These are phyloP conservation scores for Tylopilus sp. DNA, from an alignment of 768 basidiomycete genomes.

Conservation along the genomic window DNA sequence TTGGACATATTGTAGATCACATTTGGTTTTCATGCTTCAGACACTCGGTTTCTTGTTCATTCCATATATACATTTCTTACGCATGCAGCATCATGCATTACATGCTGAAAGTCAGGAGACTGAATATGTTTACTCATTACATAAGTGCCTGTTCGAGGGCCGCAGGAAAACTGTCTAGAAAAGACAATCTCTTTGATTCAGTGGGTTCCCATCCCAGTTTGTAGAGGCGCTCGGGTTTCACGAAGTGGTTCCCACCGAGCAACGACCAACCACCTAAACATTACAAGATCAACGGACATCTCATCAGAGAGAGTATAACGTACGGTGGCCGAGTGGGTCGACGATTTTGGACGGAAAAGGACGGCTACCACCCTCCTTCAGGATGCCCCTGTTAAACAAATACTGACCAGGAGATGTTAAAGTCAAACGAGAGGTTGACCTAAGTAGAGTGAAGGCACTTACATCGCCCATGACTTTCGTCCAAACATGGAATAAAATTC, in stretches of 20 bases:
- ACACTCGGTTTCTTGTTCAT: constrained; percentile 1
- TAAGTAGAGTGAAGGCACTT: constrained; percentile 12
- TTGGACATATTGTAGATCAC: constrained; percentile 2
- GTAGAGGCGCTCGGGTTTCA: constrained; percentile 33
- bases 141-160: constrained; percentile 29
- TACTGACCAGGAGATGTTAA: constrained; percentile 18
- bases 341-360: constrained; percentile 33
- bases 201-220: constrained; percentile 40
- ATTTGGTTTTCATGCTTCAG: not conserved
- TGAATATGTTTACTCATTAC: not conserved
- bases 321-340: constrained; percentile 37
- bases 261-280: constrained; percentile 38
- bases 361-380: constrained; percentile 31
- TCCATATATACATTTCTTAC: constrained; percentile 2
- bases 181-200: constrained; percentile 23
- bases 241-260: constrained; percentile 37
- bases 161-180: constrained; percentile 27
- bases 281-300: not conserved
- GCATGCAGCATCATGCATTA: constrained; percentile 2
- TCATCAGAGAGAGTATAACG: constrained; percentile 10
- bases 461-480: constrained; percentile 37
- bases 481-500: constrained; percentile 30
- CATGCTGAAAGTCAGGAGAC: not conserved
- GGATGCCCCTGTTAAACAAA: constrained; percentile 32
- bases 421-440: not conserved